Base-by-base conservation (phyloP, 2,329 filamentous ascomycete species). In the Fusarium mexicanum region DNA sequence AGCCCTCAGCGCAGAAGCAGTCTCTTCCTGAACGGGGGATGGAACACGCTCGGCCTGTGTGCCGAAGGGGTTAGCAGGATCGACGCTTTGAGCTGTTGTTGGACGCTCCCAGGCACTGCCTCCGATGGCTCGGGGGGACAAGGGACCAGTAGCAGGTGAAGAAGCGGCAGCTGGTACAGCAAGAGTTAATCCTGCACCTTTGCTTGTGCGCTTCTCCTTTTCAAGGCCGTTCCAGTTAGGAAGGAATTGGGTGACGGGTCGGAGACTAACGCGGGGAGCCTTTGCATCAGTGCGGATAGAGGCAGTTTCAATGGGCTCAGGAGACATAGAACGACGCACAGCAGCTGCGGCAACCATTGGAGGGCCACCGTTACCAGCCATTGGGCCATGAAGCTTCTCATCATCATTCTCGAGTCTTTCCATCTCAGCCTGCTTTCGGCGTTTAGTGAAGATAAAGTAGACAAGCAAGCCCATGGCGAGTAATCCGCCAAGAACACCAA, bases 221-320 rank as follows among this genome's bases (percentile, higher is more conserved):
- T 89, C 87, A 13, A 84, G 78, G 6, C 84, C 77, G 62, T 82
- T 82, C 75, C 78, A 88, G 78, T 90, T 91, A 10, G 94, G 93
- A 44, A 94, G 87, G 83, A 98, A 95, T 78, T 96, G 91, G 46
- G 94, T 96, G 55, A 96, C 89, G 6, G 95, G 95, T 57, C 94
- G 92, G 61, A 98, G 87, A 79, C 94, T 97, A 70, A 98, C 88
- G 71, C 92, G 92, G n/a, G 95, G 94, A 50, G 95, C 91, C 87
- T 85, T 72, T 81, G 84, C 71, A 85, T 88, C 75, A 81, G 85
- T 63, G 84, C 82, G 72, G 51, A 70, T 46, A 16, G 73, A 70
- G 14, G 66, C 60, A 18, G 68, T 73, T 41, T 58, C 69, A 40
- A 71, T 65, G 26, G 59, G 70, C 35, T 72, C 69, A 22, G 71